Evolutionary conservation across 352 stramenopile genomes (phyloP).

Genomic region (Plasmopara viticola): DNA sequence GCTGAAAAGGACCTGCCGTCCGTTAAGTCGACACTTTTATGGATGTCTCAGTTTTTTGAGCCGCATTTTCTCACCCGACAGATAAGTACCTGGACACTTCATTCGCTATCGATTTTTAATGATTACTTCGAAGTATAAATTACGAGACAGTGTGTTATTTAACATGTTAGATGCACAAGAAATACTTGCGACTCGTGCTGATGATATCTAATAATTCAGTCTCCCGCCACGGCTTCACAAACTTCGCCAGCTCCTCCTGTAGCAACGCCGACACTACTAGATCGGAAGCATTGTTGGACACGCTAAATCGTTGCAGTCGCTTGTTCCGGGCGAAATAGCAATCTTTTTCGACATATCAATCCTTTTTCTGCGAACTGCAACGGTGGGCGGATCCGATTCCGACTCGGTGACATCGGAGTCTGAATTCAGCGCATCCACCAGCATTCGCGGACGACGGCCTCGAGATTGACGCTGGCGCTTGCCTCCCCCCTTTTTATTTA

Average conservation of each 20-base stretch:
- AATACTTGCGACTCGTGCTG: background rate
- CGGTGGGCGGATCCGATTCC: background rate
- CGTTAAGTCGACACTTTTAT: too few species aligned
- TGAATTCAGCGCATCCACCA: constrained; percentile 4
- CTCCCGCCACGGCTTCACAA: constrained; percentile 1
- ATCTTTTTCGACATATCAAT: constrained; percentile 20
- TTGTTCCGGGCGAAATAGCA: constrained; percentile 14
- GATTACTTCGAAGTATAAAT: too few species aligned
- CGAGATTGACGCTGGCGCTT: constrained; percentile 20
- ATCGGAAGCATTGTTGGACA: constrained; percentile 6
- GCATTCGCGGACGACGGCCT: constrained; percentile 2
- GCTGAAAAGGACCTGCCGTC: too few species aligned
- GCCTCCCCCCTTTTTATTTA: constrained; percentile 2
- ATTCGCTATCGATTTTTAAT: too few species aligned
- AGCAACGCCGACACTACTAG: constrained; percentile 16
- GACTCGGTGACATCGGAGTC: constrained; percentile 10
- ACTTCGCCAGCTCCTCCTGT: constrained; percentile 23
- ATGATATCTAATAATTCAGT: constrained; percentile 8
- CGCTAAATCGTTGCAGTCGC: constrained; percentile 13
- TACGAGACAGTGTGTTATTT: background rate
- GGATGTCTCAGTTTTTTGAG: too few species aligned
- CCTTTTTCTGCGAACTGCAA: constrained; percentile 6
- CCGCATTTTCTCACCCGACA: too few species aligned
- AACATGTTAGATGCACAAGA: background rate
- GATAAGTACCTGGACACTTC: too few species aligned